phyloP scores from a whole-genome alignment of 2,329 filamentous ascomycete genomes.

The Talaromyces rugulosus region DNA sequence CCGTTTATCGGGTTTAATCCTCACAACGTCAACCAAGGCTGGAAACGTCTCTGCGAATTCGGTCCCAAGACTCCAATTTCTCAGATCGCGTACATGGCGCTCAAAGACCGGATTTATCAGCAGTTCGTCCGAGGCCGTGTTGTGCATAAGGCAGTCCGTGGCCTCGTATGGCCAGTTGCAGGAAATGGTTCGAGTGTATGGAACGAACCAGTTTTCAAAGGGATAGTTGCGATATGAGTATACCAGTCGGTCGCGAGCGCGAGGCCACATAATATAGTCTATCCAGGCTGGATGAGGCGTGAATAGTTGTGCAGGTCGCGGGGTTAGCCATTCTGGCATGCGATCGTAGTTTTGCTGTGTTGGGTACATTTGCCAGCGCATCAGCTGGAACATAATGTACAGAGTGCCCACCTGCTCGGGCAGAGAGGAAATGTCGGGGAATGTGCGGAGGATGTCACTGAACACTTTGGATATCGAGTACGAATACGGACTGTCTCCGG shows the following conservation, averaged over 20 bases:
- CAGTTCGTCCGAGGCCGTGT: constrained; percentile 55
- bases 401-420: constrained; percentile 79
- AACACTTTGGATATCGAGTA: constrained; percentile 82
- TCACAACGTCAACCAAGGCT: constrained; percentile 41
- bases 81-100: constrained; percentile 66
- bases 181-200: constrained; percentile 69
- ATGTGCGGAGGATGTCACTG: constrained; percentile 79
- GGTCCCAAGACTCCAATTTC: constrained; percentile 77
- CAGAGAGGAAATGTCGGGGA: constrained; percentile 71
- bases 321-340: constrained; percentile 68
- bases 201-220: constrained; percentile 80
- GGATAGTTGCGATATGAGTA: constrained; percentile 52
- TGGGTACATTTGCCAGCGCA: constrained; percentile 80
- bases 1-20: constrained; percentile 25
- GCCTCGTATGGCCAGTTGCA: constrained; percentile 83
- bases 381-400: constrained; percentile 81
- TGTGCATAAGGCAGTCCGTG: constrained; percentile 62
- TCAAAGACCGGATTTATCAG: constrained; percentile 86
- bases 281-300: constrained; percentile 74
- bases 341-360: constrained; percentile 74
- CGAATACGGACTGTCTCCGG: constrained; percentile 52
- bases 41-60: constrained; percentile 66
- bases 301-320: constrained; percentile 62
- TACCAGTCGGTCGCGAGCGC: constrained; percentile 66
- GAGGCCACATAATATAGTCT: constrained; percentile 75